Percentiles rank a stretch among this genome's conserved stretches.
phyloP scores from a whole-genome alignment of 1,139 yeast species.

The Zygotorulaspora mrakii region DNA sequence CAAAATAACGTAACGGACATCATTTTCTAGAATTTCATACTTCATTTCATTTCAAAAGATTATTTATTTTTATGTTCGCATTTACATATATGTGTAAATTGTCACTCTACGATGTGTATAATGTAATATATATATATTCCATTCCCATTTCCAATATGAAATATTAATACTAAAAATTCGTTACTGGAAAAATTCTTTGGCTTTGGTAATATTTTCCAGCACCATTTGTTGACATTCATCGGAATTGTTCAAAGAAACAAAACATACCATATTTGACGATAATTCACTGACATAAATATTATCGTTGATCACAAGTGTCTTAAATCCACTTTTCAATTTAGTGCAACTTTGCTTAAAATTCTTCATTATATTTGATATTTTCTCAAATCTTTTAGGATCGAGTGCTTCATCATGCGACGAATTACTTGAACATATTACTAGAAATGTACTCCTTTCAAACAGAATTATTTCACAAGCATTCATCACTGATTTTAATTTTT shows the following conservation, averaged over 20 bases:
- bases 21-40: too few relatives aligned
- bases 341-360: conserved; percentile 92
- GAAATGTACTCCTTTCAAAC: conserved; percentile 89
- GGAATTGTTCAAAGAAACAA: conserved; percentile 38
- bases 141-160: conserved; percentile 1
- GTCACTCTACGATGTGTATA: too few relatives aligned
- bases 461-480: conserved; percentile 88
- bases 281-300: conserved; percentile 47
- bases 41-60: conserved; percentile 4
- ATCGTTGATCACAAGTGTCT: conserved; percentile 72
- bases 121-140: conserved; percentile 15
- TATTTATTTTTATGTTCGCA: conserved; percentile 5
- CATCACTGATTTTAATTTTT: conserved; percentile 68
- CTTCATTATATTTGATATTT: conserved; percentile 88
- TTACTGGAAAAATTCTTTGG: conserved; percentile 38
- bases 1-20: too few relatives aligned
- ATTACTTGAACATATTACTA: conserved; percentile 80
- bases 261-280: conserved; percentile 42
- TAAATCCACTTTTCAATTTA: conserved; percentile 73
- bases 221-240: conserved; percentile 36
- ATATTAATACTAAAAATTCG: too few relatives aligned
- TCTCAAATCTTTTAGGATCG: conserved; percentile 92
- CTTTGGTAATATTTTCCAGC: conserved; percentile 40
- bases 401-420: conserved; percentile 31
- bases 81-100: conserved; percentile 5